Conservation (phyloP, 1,284 basidiomycete genomes). For the Leccinum subrobustum region DNA sequence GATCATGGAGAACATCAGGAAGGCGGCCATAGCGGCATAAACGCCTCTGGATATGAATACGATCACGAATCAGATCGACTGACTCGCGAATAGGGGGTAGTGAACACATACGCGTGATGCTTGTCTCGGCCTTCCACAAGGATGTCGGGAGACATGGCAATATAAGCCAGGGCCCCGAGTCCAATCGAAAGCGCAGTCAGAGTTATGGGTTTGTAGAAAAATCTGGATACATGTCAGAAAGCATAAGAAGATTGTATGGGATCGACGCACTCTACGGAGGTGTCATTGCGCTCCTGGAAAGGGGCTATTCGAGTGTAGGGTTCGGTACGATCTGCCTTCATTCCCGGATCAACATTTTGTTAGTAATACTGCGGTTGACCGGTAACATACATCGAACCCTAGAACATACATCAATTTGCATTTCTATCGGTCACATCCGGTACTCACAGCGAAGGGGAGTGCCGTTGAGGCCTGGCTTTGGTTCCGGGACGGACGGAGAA, state of each 20-base stretch:
- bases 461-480: conserved; percentile 39
- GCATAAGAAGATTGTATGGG: neutral
- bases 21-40: conserved; percentile 67
- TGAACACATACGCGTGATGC: conserved; percentile 61
- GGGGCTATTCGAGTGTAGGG: conserved; percentile 76
- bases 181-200: conserved; percentile 66
- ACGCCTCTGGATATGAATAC: conserved; percentile 49
- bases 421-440: neutral
- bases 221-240: conserved; percentile 42
- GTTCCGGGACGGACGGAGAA: conserved; percentile 33
- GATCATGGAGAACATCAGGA: conserved; percentile 77
- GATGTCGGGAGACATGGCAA: conserved; percentile 77
- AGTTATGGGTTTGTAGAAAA: conserved; percentile 81
- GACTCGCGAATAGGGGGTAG: conserved; percentile 3
- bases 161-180: conserved; percentile 67
- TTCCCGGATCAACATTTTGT: conserved; percentile 15
- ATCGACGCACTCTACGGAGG: conserved; percentile 68
- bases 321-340: conserved; percentile 76
- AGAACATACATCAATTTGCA: conserved; percentile 2
- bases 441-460: conserved; percentile 42
- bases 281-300: conserved; percentile 79
- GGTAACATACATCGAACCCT: conserved; percentile 51
- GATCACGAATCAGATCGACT: conserved; percentile 9
- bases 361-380: neutral
- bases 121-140: conserved; percentile 78